Conservation (phyloP, 1,284 basidiomycete genomes). For the Sutorius eximius region DNA sequence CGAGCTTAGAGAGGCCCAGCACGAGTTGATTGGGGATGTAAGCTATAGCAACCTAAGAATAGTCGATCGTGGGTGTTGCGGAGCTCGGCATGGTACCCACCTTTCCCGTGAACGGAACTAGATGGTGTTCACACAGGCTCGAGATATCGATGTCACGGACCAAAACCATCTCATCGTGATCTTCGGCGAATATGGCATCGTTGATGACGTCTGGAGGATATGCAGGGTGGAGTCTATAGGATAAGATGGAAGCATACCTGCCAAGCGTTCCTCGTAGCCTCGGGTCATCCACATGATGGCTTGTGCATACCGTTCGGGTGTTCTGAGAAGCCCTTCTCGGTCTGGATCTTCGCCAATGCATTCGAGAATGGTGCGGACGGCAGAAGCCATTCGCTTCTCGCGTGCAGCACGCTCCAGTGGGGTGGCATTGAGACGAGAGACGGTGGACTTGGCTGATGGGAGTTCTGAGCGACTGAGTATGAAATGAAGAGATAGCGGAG, state of each 20-base stretch:
- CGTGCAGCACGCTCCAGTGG: conserved; percentile 70
- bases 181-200: conserved; percentile 97
- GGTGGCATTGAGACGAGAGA: conserved; percentile 80
- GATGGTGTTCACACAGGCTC: conserved; percentile 97
- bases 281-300: conserved; percentile 99
- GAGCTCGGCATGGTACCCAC: conserved; percentile 47
- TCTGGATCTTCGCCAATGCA: conserved; percentile 99
- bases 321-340: conserved; percentile 87
- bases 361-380: conserved; percentile 91
- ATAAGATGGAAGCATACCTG: conserved; percentile 50
- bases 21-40: conserved; percentile 98
- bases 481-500: conserved; percentile 9
- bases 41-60: conserved; percentile 65
- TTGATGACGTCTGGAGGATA: conserved; percentile 85
- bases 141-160: conserved; percentile 98
- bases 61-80: conserved; percentile 17
- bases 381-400: conserved; percentile 77
- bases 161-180: conserved; percentile 99
- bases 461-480: conserved; percentile 8
- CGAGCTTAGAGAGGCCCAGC: conserved; percentile 95
- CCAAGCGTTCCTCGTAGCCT: conserved; percentile 94
- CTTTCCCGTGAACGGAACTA: conserved; percentile 98
- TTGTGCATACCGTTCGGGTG: conserved; percentile 95
- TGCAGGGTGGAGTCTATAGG: conserved; percentile 10
- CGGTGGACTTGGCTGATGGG: conserved; percentile 81